Evolutionary conservation across 768 basidiomycete species (phyloP), one percentile per base, ranked within the genome.

Genomic region (Leccinum obscurum): DNA sequence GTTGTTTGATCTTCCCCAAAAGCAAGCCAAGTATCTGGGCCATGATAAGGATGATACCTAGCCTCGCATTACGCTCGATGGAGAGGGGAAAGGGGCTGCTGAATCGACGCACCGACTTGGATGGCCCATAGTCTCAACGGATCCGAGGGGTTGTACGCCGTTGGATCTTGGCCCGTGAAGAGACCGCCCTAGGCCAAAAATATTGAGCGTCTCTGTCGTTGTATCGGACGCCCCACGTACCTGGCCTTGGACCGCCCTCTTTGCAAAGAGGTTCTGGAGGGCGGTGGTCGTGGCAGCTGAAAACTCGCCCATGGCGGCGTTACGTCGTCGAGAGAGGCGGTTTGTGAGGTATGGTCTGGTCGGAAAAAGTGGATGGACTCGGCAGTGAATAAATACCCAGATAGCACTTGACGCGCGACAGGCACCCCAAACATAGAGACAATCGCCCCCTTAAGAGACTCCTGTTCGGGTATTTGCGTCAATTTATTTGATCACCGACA

Each of bases 41-140:
- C 81, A 94, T 86, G 58, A 97, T 81, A 77, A 98, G 94, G 64
- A 98, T 84, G 53, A 89, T 48, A 4, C 73, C 89, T 85, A 73
- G 46, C 34, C 15, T 6, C 52, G 32, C 46, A 50, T 68, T 26
- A 65, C 3, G 60, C 9, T 6, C 17, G 37, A 49, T 3, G 4
- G 55, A 6, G 56, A 6, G 3, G n/a, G 34, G 14, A 32, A 26
- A 52, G 15, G 20, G 24, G 13, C 14, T 17, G 22, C 39, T 15
- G 7, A 7, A 32, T 20, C 5, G 26, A 77, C 82, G 57, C 59
- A 90, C 92, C 77, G 20, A 90, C 75, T 78, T 92, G 89, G 56
- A 92, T 86, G 56, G 87, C 80, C 89, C 89, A 92, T 76, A 92
- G 74, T 51, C 79, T 77, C 67, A 95, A 75, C 22, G 94, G 94